phyloP scores from a whole-genome alignment of 1,284 basidiomycete genomes.

The Anthracocystis setariae region DNA sequence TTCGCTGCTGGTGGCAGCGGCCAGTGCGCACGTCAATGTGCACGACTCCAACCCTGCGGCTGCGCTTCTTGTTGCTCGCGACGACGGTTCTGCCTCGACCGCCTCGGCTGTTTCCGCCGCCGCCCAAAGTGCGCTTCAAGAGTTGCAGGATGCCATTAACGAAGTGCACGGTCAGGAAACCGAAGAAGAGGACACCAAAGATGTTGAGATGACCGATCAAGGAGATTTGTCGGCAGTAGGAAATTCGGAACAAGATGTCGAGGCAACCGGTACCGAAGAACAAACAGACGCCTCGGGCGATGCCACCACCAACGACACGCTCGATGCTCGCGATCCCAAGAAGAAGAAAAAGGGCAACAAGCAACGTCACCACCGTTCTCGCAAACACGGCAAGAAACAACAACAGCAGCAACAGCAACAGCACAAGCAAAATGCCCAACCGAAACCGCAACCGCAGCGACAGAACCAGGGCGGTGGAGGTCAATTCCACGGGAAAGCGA shows the following conservation, averaged over 20 bases:
- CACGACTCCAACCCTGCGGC: slow-evolving; percentile 3
- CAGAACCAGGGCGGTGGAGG: not conserved
- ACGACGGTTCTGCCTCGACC: not conserved
- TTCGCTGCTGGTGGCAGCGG: slow-evolving; percentile 16
- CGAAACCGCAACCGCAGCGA: not conserved
- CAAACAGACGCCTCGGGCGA: slow-evolving; percentile 5
- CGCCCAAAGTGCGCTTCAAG: slow-evolving; percentile 1
- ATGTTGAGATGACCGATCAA: too few relatives aligned
- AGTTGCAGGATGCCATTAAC: not conserved
- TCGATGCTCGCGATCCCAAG: slow-evolving; percentile 11
- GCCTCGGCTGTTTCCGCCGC: not conserved
- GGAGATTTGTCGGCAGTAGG: too few relatives aligned
- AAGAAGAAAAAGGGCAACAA: slow-evolving; percentile 6
- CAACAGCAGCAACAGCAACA: slow-evolving; percentile 6
- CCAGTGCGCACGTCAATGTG: slow-evolving; percentile 15
- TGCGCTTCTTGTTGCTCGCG: slow-evolving; percentile 5
- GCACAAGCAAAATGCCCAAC: too few relatives aligned
- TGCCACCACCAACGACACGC: not conserved
- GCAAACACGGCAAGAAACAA: slow-evolving; percentile 12
- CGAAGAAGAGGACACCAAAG: too few relatives aligned
- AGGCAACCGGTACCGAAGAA: not conserved
- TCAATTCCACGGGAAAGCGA: slow-evolving; percentile 26
- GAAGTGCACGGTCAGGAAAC: not conserved
- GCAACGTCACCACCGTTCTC: slow-evolving; percentile 17
- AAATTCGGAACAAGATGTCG: too few relatives aligned